Base-by-base conservation (phyloP, 2,329 filamentous ascomycete species). In the Capronia americana region DNA sequence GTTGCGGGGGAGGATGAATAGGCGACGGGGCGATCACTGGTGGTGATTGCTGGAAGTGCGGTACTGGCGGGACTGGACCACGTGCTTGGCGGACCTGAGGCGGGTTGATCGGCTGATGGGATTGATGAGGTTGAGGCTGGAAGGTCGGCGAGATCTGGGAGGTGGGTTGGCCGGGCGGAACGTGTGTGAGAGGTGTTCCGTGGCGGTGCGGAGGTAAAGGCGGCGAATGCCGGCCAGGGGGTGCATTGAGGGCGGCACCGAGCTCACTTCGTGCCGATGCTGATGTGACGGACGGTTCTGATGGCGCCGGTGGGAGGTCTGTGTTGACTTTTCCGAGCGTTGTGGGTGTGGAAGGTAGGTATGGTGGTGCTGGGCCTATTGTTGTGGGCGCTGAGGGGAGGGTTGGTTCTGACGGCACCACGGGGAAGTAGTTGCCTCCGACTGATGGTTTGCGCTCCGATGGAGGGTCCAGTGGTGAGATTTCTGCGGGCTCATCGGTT, bases 391-490 rank as follows among this genome's bases (percentile, higher is more conserved):
- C 62, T 61, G 74, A 75, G 67, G 73, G 77, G 34, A 76, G 74
- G 34, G 64, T 44, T 67, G 74, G 61, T 38, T 54, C 48, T 74
- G 76, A 74, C 3, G 84, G 82, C 7, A 84, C 79, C 57, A 79
- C 77, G 2, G 86, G 86, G 66, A 88, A 88, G 75, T 88, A 88
- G 54, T 85, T 86, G 14, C 84, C 85, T 23, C 84, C 84, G 5
- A 84, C 75, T 6, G 85, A 86, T 11, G 78, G 79, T 55, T 81
- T 79, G 56, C 83, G 78, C 17, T 79, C 79, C 38, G 77, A 74
- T 0, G 75, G 77, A 48, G 81, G 76, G 23, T 83, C 84, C 24
- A 85, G 77, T 1, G 85, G 84, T n/a, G 85, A 86, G 3, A 86
- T 81, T 60, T 84, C 82, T 61, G 74, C 69, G 41, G 77, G 72